These are phyloP conservation scores for Dentiscutata heterogama DNA, from an alignment of 371 early-diverging fungal genomes.

Conservation along the genomic window DNA sequence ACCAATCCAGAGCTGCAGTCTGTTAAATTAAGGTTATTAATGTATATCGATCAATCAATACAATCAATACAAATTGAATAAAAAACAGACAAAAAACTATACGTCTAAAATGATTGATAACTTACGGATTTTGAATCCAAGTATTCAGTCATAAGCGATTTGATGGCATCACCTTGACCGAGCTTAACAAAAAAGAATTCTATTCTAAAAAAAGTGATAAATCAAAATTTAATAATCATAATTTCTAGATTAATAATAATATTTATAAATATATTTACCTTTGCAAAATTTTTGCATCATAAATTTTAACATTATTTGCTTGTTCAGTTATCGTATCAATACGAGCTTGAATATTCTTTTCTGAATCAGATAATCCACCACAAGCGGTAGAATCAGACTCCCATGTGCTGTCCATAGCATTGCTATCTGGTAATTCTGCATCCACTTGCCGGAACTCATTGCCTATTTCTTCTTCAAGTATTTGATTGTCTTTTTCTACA, in stretches of 20 bases:
- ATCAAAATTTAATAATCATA: background rate
- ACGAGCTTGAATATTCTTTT: background rate
- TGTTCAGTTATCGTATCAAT: background rate
- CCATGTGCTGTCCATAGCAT: background rate
- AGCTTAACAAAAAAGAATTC: background rate
- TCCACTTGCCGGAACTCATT: background rate
- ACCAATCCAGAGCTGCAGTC: background rate
- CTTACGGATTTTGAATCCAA: too few species aligned
- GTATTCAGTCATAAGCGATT: too few species aligned
- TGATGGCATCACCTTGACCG: too few species aligned
- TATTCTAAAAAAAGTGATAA: background rate
- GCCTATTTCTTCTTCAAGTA: background rate
- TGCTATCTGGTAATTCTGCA: background rate
- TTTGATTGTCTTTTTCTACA: constrained; percentile 22
- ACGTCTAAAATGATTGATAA: too few species aligned
- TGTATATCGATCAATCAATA: background rate
- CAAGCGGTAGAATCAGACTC: constrained; percentile 16
- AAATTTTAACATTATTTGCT: background rate
- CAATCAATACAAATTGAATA: too few species aligned
- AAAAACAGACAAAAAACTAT: background rate
- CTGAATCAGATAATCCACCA: background rate
- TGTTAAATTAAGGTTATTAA: background rate
- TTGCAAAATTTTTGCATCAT: background rate
- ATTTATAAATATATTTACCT: background rate
- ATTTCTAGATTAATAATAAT: constrained; percentile 4